Evolutionary conservation across 23 red algal genomes (phyloP), one percentile per base, ranked within the genome.

Genomic region (Pyropia yezoensis): DNA sequence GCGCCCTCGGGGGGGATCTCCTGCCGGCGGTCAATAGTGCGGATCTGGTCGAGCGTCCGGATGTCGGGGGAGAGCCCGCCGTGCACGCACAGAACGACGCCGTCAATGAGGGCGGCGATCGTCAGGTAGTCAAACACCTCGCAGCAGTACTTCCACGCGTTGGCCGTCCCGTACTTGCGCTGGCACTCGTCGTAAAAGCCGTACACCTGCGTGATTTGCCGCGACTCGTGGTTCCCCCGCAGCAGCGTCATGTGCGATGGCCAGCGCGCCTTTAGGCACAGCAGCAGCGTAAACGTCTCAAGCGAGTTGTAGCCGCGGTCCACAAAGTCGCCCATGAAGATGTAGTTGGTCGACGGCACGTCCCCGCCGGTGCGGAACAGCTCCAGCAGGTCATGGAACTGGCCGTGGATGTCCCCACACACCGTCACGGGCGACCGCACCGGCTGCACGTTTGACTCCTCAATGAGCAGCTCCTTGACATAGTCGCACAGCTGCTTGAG

Each of bases 281-380:
- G 85, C 59, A 98, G 74, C 20, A 98, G 76, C 14, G 94, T 87
- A 52, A 98, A 87, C 3, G 94, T 98, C 69, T 98, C 94, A 34
- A 98, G 66, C 13, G 80, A 88, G 74, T 98, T 81, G 69, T 89
- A 89, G 9, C 94, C 94, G 57, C 94, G 94, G 75, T 98, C 94
- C 27, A 98, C 94, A 88, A 98, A 98, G 73, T 98, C 94, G 24
- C 94, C 94, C 94, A 98, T 98, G 61, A 98, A 98, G 34, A 98
- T 89, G 56, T 98, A 98, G 50, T 84, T 87, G 14, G 94, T 98
- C 22, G 73, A 50, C 28, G 94, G 94, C 17, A 91, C 76, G 49
- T 98, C 94, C 51, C 94, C 94, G 59, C 94, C 94, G 8, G 82
- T 91, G 54, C 83, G 80, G 61, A 98, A 88, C 22, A 98, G 74